Base-by-base conservation (phyloP, 495 filamentous ascomycete species). In the Aspergillus cavernicola region DNA sequence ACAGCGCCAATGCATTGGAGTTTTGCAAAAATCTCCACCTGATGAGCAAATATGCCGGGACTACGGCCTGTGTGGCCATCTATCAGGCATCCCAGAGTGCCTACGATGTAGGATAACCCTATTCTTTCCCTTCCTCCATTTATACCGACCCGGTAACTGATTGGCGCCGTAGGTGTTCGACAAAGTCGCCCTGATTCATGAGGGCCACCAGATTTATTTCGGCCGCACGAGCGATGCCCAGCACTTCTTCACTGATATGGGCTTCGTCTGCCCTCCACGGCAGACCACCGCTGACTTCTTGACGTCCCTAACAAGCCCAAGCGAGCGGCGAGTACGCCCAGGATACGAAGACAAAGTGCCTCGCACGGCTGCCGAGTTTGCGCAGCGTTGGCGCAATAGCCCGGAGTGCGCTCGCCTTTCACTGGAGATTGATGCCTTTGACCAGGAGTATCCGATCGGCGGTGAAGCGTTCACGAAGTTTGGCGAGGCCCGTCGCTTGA, bases 1-100 rank as follows among this genome's bases (percentile, higher is more conserved):
- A 96, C 60, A 86, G 87, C 39, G 86, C 85, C 15, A 95, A 90
- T 5, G 90, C 90, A 0, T 76, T 95, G 43, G 86, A 91, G 48
- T 77, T 76, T 62, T 75, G 79, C 58, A 87, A 87, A 62, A 88
- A 86, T 1, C 71, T 93, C 43, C 79, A 86, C n/a, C 71, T 89
- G 47, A 81, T 88, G 68, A 86, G 88, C n/a, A 84, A 90, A 60
- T 78, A 89, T 47, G 84, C 88, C 64, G 79, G 86, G 57, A 85
- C 82, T 0, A 85, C 83, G 15, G 89, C 85, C 9, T 87, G 89
- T 31, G 89, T 91, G 8, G 87, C 87, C 3, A 79, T 93, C n/a
- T 95, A 92, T 68, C 89, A 95, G 67, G 89, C 89, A 0, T 85
- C 82, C 10, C 89, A 96, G 66, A 86, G 80, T 59, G 93, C 93